Evolutionary conservation across 352 stramenopile genomes (phyloP).

Genomic region (Pythium phragmitis): DNA sequence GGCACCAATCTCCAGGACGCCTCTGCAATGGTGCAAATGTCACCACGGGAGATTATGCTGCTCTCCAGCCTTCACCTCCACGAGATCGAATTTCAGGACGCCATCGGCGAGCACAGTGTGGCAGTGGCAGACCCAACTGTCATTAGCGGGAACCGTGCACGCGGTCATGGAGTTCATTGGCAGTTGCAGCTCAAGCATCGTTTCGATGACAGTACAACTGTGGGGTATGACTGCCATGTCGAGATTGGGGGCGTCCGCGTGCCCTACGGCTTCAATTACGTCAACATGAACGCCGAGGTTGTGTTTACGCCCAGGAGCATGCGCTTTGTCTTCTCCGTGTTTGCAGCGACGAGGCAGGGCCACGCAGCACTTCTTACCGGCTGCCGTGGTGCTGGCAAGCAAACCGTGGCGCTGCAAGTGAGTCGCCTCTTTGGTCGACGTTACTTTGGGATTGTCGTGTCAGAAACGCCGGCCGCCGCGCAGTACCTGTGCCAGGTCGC

Average conservation of each 20-base stretch:
- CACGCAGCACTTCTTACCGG: conserved; percentile 25
- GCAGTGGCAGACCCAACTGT: not conserved
- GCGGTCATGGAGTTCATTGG: conserved; percentile 36
- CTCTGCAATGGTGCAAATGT: not conserved
- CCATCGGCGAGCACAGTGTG: conserved; percentile 34
- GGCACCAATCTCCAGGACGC: not conserved
- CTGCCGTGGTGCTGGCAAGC: conserved; percentile 30
- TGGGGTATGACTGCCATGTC: conserved; percentile 64
- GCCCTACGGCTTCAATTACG: conserved; percentile 70
- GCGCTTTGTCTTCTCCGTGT: conserved; percentile 53
- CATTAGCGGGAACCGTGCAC: not conserved
- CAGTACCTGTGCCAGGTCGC: conserved; percentile 23
- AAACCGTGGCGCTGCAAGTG: conserved; percentile 39
- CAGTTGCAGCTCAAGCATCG: conserved; percentile 58
- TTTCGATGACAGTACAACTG: conserved; percentile 55
- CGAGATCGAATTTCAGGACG: conserved; percentile 57
- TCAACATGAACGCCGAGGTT: conserved; percentile 26
- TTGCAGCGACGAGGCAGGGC: conserved; percentile 38
- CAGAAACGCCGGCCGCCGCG: not conserved
- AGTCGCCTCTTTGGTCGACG: conserved; percentile 45
- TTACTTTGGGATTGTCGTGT: conserved; percentile 29
- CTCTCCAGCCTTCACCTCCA: conserved; percentile 40
- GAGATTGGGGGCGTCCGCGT: conserved; percentile 48
- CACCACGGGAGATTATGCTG: conserved; percentile 31
- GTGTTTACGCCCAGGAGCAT: conserved; percentile 49